Evolutionary conservation across 352 stramenopile species (phyloP), one percentile per base, ranked within the genome.

Genomic region (Globisporangium spinosum): DNA sequence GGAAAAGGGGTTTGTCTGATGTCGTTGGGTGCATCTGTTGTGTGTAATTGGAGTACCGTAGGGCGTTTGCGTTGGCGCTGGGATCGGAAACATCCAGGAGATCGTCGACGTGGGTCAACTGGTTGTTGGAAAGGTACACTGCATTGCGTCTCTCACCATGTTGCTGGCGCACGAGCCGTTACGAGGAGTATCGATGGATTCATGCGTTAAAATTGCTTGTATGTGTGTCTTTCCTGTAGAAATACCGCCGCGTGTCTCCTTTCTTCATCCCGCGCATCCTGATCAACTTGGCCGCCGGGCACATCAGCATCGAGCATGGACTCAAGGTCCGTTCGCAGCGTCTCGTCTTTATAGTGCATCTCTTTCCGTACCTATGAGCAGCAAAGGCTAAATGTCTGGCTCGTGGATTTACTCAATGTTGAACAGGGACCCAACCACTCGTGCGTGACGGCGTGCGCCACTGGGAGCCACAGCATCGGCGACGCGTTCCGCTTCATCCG

Each of bases 381-480:
- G 5, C 40, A n/a, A 47, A n/a, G 40, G 40, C 40, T 47, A 47
- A 47, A 47, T 47, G 12, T n/a, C 10, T 27, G 15, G 7, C 45
- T 40, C 15, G 12, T 29, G 43, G 1, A 40, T 5, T 2, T 23
- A 23, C 7, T 60, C 4, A 13, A 43, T 43, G 23, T 12, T 59
- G 53, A 32, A 8, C 47, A 95, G 82, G 98, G 98, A 43, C 98
- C 98, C 5, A 99, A 99, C 70, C 98, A 99, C 75, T 96, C 95
- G 61, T 93, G 98, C 64, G 91, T 97, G 34, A 99, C 96, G 17
- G 98, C 98, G 0, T 99, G 98, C 70, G 97, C 98, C 17, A 98
- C 96, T 32, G 97, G 97, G n/a, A 95, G 89, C 49, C 95, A 99
- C 77, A 94, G 93, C 53, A 98, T 99, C 65, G 96, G 96, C 8